A percentile compares a stretch with the other conserved stretches of the same genome.
These are phyloP conservation scores for Tetrapisispora arboricola DNA, from an alignment of 805 yeast genomes.

Conservation along the genomic window DNA sequence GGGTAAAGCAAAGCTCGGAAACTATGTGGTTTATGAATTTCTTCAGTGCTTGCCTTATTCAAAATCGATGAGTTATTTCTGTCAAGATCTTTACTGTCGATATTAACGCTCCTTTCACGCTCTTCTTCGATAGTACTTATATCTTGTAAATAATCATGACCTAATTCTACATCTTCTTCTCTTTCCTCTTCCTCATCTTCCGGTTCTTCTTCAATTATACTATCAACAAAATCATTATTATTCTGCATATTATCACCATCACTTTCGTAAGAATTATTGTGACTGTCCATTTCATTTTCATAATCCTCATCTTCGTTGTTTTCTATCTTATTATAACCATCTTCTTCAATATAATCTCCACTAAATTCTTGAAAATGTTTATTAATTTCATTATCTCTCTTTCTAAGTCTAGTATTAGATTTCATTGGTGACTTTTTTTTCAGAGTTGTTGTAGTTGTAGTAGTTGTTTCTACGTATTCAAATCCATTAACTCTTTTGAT, in stretches of 20 bases:
- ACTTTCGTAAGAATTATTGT: slow-evolving; percentile 2
- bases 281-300: no score
- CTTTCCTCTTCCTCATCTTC: background rate
- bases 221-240: background rate
- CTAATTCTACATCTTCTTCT: background rate
- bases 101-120: background rate
- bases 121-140: slow-evolving; percentile 2
- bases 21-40: background rate
- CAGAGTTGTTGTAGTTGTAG: slow-evolving; percentile 25
- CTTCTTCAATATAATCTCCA: slow-evolving; percentile 17
- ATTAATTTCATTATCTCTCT: slow-evolving; percentile 14
- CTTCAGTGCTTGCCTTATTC: background rate
- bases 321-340: slow-evolving; percentile 4
- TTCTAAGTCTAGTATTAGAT: background rate
- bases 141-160: background rate
- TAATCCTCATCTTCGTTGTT: background rate
- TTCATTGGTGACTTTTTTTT: slow-evolving; percentile 9
- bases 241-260: background rate
- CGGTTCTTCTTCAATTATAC: slow-evolving; percentile 3
- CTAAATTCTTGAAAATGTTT: slow-evolving; percentile 26
- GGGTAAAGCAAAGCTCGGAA: background rate
- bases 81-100: background rate
- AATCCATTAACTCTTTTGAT: slow-evolving; percentile 39
- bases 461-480: slow-evolving; percentile 40
- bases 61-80: background rate